These are phyloP conservation scores for Rubus idaeus DNA, from an alignment of 306 rosid genomes.

Conservation along the genomic window DNA sequence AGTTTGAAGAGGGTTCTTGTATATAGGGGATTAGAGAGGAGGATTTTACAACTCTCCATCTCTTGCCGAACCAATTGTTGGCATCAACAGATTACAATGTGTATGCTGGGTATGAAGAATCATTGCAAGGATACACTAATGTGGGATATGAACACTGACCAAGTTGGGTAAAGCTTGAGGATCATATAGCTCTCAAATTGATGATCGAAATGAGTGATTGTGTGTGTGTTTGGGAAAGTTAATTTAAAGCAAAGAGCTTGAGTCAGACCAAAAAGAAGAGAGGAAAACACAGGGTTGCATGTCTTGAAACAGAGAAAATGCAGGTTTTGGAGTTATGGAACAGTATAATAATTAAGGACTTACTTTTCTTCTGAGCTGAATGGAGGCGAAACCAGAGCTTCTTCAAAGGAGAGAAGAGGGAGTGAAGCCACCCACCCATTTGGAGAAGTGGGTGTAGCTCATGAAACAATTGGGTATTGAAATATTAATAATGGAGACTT, in stretches of 20 bases:
- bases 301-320: slow-evolving; percentile 9
- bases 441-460: slow-evolving; percentile 40
- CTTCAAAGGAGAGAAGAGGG: slow-evolving; percentile 86
- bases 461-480: slow-evolving; percentile 30
- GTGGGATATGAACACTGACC: not conserved
- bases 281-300: not conserved
- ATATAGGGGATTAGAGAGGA: not conserved
- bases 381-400: slow-evolving; percentile 73
- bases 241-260: not conserved
- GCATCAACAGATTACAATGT: not conserved
- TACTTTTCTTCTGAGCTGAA: slow-evolving; percentile 77
- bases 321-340: not conserved
- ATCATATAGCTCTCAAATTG: too few relatives aligned
- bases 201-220: not conserved
- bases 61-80: not conserved
- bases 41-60: not conserved
- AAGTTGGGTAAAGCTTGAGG: not conserved
- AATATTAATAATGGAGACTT: slow-evolving; percentile 15
- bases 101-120: not conserved
- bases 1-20: not conserved
- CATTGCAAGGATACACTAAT: not conserved
- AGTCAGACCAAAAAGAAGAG: not conserved
- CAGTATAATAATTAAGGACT: slow-evolving; percentile 13
- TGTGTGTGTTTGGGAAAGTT: not conserved
- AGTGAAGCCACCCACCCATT: slow-evolving; percentile 88